These are phyloP conservation scores for Myxozyma nipponensis DNA, from an alignment of 805 yeast species.

Conservation along the genomic window DNA sequence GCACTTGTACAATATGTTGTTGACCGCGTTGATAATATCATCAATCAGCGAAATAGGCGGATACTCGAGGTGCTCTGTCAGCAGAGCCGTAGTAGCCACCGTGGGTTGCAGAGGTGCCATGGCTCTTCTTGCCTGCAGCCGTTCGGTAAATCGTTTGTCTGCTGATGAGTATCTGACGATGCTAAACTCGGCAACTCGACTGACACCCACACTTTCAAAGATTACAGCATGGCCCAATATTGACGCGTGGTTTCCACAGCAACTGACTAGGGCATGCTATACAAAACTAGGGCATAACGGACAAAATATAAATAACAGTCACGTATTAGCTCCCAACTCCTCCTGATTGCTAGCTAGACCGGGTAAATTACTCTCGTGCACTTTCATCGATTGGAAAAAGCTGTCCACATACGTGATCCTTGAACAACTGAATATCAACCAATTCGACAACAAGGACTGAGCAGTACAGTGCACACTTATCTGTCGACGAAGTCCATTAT, in stretches of 20 bases:
- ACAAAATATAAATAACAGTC: no score
- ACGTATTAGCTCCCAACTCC: no score
- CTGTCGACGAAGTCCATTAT: conserved; percentile 38
- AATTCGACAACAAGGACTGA: conserved; percentile 31
- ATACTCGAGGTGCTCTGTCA: conserved; percentile 83
- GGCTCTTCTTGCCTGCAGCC: neutral
- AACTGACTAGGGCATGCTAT: conserved; percentile 1
- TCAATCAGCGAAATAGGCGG: conserved; percentile 81
- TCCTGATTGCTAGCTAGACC: no score
- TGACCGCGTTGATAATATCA: conserved; percentile 83
- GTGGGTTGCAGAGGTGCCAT: conserved; percentile 21
- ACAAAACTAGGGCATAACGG: conserved; percentile 3
- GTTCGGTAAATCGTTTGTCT: no score
- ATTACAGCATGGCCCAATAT: no score
- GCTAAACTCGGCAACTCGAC: no score
- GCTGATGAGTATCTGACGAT: no score
- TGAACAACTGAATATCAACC: neutral
- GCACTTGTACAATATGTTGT: conserved; percentile 77
- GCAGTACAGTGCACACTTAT: conserved; percentile 32
- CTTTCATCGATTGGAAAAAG: no score
- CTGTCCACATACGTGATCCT: no score
- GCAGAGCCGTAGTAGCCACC: conserved; percentile 44
- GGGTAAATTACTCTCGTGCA: no score
- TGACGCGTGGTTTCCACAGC: conserved; percentile 7
- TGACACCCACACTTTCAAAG: no score